Percentiles rank a stretch among this genome's conserved stretches.
phyloP scores from a whole-genome alignment of 345 rosid genomes.

The Lenwebbia sp. region DNA sequence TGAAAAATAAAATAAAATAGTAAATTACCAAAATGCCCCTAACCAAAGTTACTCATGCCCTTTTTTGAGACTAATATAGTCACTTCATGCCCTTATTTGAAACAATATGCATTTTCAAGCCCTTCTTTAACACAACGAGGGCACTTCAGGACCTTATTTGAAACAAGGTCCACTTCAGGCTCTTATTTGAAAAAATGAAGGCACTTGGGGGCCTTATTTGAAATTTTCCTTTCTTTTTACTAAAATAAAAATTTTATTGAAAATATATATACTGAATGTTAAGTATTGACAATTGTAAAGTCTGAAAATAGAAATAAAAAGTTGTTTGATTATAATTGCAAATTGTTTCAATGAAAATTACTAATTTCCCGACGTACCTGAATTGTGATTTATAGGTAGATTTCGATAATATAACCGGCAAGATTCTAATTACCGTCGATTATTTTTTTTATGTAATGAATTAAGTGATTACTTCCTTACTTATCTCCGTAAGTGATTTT shows the following conservation, averaged over 20 bases:
- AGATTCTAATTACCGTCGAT: not conserved
- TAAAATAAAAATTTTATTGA: not conserved
- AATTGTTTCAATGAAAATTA: not conserved
- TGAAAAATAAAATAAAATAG: too few species aligned
- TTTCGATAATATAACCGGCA: not conserved
- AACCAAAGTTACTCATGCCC: too few species aligned
- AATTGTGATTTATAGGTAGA: not conserved
- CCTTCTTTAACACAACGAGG: too few species aligned
- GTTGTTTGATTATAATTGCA: not conserved
- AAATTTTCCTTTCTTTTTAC: too few species aligned
- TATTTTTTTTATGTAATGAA: not conserved
- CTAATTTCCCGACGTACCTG: not conserved
- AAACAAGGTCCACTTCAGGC: too few species aligned
- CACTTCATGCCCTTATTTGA: too few species aligned
- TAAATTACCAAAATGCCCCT: too few species aligned
- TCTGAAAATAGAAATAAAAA: not conserved
- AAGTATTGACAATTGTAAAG: not conserved
- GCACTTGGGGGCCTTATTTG: too few species aligned
- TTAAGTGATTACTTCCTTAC: not conserved
- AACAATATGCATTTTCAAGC: too few species aligned
- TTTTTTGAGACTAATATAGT: too few species aligned
- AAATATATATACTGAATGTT: not conserved
- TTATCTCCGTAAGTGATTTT: not conserved
- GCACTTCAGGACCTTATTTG: too few species aligned
- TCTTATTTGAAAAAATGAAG: too few species aligned